A percentile compares a stretch with the other conserved stretches of the same genome.
Conservation (phyloP, 805 yeast genomes). For the Cyberlindnera veronae region DNA sequence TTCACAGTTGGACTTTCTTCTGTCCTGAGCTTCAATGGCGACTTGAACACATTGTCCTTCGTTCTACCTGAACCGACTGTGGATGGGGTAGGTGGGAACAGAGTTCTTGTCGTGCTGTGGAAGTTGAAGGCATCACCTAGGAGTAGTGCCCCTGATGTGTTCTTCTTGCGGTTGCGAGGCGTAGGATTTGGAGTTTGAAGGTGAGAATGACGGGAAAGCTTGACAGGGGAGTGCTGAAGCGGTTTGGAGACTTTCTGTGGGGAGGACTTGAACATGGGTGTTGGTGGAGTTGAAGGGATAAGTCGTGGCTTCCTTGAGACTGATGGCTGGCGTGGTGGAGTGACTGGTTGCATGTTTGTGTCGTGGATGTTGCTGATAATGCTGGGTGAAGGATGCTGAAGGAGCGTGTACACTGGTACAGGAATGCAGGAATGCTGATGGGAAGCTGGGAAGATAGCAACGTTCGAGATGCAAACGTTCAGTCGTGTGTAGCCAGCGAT, state of each 20-base stretch:
- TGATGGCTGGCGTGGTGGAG: conserved; percentile 22
- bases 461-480: too few species aligned
- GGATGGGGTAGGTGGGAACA: conserved; percentile 31
- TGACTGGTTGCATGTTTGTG: conserved; percentile 20
- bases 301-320: conserved; percentile 11
- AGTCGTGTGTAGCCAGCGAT: too few species aligned
- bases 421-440: too few species aligned
- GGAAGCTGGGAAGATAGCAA: too few species aligned
- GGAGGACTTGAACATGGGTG: conserved; percentile 21
- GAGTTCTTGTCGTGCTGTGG: conserved; percentile 16
- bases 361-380: neutral
- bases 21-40: conserved; percentile 10
- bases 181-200: conserved; percentile 24
- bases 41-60: conserved; percentile 12
- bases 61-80: conserved; percentile 28
- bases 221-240: conserved; percentile 10
- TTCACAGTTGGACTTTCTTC: conserved; percentile 7
- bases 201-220: conserved; percentile 5
- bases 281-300: conserved; percentile 20
- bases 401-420: too few species aligned
- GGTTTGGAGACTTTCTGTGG: conserved; percentile 9
- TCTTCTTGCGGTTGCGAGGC: conserved; percentile 23
- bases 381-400: neutral
- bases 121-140: conserved; percentile 9
- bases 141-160: conserved; percentile 8